Conservation (phyloP, 208 protist genomes). For the Trypanosoma rangeli region DNA sequence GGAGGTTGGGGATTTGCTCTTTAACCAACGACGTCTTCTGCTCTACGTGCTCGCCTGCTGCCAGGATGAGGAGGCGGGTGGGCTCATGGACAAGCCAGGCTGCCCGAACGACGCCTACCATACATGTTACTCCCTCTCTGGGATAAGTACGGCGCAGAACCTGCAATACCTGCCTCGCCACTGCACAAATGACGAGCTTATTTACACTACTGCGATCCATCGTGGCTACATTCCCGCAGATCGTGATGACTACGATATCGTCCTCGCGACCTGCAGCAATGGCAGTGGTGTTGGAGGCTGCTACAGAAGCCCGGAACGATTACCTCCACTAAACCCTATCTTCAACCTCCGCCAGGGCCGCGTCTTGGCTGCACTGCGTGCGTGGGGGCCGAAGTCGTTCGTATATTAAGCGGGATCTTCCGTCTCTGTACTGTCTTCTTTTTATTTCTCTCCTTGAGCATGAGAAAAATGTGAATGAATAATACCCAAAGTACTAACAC, state of each 20-base stretch:
- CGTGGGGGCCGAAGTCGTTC: conserved; percentile 49
- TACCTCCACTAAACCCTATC: conserved; percentile 64
- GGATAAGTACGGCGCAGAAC: conserved; percentile 79
- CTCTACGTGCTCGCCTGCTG: conserved; percentile 81
- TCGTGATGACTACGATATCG: conserved; percentile 40
- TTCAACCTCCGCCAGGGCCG: conserved; percentile 69
- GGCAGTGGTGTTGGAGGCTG: not conserved
- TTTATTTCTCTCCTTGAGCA: not conserved
- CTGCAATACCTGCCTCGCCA: conserved; percentile 45
- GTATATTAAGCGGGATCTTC: conserved; percentile 27
- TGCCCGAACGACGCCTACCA: conserved; percentile 82
- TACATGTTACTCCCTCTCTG: conserved; percentile 90
- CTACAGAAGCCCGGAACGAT: conserved; percentile 33
- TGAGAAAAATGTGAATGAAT: not conserved
- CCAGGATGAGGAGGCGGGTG: conserved; percentile 58
- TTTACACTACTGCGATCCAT: conserved; percentile 37
- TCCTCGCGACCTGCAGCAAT: conserved; percentile 26
- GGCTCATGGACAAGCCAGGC: conserved; percentile 88
- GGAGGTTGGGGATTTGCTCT: conserved; percentile 66
- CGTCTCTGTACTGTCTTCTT: not conserved
- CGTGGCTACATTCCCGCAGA: conserved; percentile 47
- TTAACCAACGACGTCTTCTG: conserved; percentile 77
- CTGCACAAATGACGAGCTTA: conserved; percentile 17
- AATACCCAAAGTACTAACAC: not conserved
- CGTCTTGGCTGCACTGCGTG: conserved; percentile 43